phyloP scores from a whole-genome alignment of 148 eudicot genomes.

The Vaccinium macrocarpon region DNA sequence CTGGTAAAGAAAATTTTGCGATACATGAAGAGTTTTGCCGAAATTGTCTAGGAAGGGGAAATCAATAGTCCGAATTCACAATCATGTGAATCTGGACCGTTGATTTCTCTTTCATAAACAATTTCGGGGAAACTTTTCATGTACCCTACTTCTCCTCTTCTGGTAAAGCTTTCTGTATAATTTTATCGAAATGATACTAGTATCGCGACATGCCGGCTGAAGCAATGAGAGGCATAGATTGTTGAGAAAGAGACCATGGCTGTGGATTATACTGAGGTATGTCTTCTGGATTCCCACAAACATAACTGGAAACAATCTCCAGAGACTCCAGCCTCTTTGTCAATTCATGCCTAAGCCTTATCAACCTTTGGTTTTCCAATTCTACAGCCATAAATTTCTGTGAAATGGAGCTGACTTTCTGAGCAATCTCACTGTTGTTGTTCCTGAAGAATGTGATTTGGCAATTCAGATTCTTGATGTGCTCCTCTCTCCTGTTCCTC shows the following conservation, averaged over 20 bases:
- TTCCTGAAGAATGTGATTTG: constrained; percentile 27
- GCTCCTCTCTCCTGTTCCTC: constrained; percentile 60
- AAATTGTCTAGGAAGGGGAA: too few relatives aligned
- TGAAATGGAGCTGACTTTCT: constrained; percentile 19
- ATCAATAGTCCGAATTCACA: too few relatives aligned
- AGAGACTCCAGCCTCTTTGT: constrained; percentile 42
- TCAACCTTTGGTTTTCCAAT: constrained; percentile 19
- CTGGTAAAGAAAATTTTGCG: not conserved
- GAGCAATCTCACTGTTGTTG: constrained; percentile 30
- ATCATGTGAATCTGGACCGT: too few relatives aligned
- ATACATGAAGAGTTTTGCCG: too few relatives aligned
- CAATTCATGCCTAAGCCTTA: constrained; percentile 37
- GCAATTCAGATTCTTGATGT: constrained; percentile 47
- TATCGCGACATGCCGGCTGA: constrained; percentile 14
- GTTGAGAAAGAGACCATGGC: constrained; percentile 18
- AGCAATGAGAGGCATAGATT: constrained; percentile 21
- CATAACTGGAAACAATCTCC: constrained; percentile 31
- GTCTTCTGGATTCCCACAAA: constrained; percentile 8
- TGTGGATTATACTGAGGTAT: constrained; percentile 4
- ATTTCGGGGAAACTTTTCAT: too few relatives aligned
- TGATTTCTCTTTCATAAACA: too few relatives aligned
- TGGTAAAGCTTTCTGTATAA: too few relatives aligned
- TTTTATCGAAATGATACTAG: not conserved
- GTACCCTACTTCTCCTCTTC: too few relatives aligned
- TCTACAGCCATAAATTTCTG: not conserved